Evolutionary conservation across 1,284 basidiomycete species (phyloP).

Genomic region (Apiotrichum laibachii): DNA sequence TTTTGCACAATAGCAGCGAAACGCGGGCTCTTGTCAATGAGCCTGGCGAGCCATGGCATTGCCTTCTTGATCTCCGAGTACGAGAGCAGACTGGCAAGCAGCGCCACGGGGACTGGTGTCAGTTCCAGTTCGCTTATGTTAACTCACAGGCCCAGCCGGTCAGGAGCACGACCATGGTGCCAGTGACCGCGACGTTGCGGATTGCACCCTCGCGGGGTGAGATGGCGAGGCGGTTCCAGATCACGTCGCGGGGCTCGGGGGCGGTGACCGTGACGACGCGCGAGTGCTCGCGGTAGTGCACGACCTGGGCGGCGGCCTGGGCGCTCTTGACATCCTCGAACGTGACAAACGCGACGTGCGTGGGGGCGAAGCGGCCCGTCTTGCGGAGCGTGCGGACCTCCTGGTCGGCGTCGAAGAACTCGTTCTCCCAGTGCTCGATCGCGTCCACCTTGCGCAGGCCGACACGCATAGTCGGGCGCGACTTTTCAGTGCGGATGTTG

Average conservation of each 20-base stretch:
- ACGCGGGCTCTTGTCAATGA: conserved; percentile 76
- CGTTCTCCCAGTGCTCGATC: conserved; percentile 73
- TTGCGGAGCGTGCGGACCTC: conserved; percentile 53
- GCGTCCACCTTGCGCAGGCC: conserved; percentile 67
- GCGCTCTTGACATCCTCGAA: conserved; percentile 92
- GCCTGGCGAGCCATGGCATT: conserved; percentile 70
- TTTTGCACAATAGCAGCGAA: conserved; percentile 87
- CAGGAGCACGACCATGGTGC: conserved; percentile 65
- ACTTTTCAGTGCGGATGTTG: conserved; percentile 33
- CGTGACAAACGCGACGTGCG: conserved; percentile 88
- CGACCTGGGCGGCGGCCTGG: conserved; percentile 85
- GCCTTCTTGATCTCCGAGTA: conserved; percentile 88
- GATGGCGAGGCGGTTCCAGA: conserved; percentile 84
- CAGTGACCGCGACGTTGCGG: conserved; percentile 68
- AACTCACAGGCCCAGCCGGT: conserved; percentile 69
- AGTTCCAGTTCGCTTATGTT: neutral
- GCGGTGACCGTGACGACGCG: conserved; percentile 70
- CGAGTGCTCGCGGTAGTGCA: conserved; percentile 68
- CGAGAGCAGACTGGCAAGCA: conserved; percentile 78
- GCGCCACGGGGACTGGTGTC: conserved; percentile 67
- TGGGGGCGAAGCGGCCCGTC: conserved; percentile 66
- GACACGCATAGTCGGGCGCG: conserved; percentile 39
- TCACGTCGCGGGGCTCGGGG: conserved; percentile 91
- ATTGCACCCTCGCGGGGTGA: conserved; percentile 60
- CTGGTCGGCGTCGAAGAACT: conserved; percentile 75